These are phyloP conservation scores for Prunus armeniaca DNA, from an alignment of 306 rosid genomes.

Conservation along the genomic window DNA sequence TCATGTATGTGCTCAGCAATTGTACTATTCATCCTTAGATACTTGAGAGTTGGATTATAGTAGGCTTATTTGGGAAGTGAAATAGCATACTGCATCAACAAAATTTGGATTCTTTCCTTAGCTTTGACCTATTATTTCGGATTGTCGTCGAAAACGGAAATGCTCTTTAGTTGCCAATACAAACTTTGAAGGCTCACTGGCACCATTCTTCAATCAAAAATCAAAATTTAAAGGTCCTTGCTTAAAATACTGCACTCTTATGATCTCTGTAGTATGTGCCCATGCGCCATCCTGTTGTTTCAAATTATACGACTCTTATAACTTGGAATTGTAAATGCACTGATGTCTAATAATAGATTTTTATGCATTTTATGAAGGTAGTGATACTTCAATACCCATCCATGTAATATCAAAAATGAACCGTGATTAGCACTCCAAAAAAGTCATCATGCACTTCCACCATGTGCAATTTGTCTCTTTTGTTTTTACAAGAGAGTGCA, in stretches of 20 bases:
- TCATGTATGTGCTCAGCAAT: neutral
- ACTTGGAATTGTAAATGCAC: neutral
- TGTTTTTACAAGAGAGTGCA: no score
- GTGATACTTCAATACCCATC: no score
- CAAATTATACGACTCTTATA: neutral
- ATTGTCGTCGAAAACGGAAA: neutral
- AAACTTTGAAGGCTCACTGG: neutral
- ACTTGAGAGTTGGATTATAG: neutral
- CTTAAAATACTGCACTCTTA: neutral
- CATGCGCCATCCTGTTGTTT: neutral
- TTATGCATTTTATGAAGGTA: neutral
- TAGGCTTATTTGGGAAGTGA: neutral
- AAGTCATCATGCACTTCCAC: no score
- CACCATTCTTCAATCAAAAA: neutral
- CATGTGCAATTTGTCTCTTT: no score
- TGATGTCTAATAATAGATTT: neutral
- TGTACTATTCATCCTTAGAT: slow-evolving; percentile 4
- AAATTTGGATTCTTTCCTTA: neutral
- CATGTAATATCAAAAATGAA: no score
- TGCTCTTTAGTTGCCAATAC: neutral
- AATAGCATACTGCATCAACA: neutral
- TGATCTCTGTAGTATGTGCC: slow-evolving; percentile 2
- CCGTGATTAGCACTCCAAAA: no score
- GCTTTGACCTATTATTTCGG: neutral
- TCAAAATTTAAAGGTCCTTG: neutral